phyloP scores from a whole-genome alignment of 2,329 filamentous ascomycete species.

The Hypomyces perniciosus region DNA sequence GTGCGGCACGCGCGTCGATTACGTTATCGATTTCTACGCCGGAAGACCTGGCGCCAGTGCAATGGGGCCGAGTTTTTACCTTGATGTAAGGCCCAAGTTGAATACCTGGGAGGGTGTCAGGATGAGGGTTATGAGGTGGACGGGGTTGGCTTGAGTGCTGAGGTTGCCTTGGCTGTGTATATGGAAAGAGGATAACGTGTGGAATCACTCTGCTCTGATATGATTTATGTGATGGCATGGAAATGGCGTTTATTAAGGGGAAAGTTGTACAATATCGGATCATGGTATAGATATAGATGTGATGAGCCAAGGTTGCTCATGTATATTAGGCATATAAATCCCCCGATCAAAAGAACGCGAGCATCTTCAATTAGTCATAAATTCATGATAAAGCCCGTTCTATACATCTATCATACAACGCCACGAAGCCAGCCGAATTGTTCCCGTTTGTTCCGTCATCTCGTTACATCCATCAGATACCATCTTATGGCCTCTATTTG shows the following conservation, averaged over 20 bases:
- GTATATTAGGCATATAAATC: too few species aligned
- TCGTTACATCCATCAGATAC: too few species aligned
- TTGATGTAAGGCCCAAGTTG: conserved; percentile 63
- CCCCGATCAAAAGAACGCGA: too few species aligned
- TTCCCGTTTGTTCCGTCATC: too few species aligned
- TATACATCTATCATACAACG: too few species aligned
- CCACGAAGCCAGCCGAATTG: too few species aligned
- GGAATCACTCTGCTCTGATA: neutral
- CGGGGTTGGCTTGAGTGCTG: conserved; percentile 41
- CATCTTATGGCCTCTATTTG: conserved; percentile 10
- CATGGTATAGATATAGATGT: conserved; percentile 1
- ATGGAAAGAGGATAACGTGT: neutral
- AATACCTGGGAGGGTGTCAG: conserved; percentile 63
- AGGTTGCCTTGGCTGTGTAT: neutral
- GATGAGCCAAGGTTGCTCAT: neutral
- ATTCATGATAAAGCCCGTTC: too few species aligned
- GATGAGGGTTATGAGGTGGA: conserved; percentile 52
- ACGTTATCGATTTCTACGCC: conserved; percentile 97
- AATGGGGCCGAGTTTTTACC: conserved; percentile 53
- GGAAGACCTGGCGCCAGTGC: conserved; percentile 45
- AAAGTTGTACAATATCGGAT: neutral
- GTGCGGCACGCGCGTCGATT: conserved; percentile 79
- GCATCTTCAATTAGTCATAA: too few species aligned
- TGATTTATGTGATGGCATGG: neutral
- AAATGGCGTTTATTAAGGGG: conserved; percentile 1